Percentiles rank a stretch among this genome's conserved stretches.
Evolutionary conservation across 495 filamentous ascomycete genomes (phyloP).

Genomic region (Penicillium riverlandense): DNA sequence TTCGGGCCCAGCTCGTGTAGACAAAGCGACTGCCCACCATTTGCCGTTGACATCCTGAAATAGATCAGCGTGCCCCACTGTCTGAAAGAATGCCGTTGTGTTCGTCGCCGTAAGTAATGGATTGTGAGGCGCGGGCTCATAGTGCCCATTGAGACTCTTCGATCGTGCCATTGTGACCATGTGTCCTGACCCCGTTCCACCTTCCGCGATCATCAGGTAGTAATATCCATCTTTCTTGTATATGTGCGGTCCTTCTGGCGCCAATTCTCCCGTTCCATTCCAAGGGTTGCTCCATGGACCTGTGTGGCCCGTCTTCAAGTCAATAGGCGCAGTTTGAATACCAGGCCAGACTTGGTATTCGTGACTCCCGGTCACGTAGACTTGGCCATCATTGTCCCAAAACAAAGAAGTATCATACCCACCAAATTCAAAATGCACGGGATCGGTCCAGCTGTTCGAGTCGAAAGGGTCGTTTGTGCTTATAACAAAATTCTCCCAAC

Average conservation of each 20-base stretch:
- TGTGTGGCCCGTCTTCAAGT: slow-evolving; percentile 36
- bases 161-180: slow-evolving; percentile 48
- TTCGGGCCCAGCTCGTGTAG: slow-evolving; percentile 25
- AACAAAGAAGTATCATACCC: slow-evolving; percentile 19
- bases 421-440: slow-evolving; percentile 19
- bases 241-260: slow-evolving; percentile 53
- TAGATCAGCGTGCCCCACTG: slow-evolving; percentile 28
- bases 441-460: slow-evolving; percentile 19
- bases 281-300: slow-evolving; percentile 31
- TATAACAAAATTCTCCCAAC: slow-evolving; percentile 16
- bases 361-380: slow-evolving; percentile 13
- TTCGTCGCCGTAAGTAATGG: slow-evolving; percentile 49
- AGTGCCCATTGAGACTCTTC: slow-evolving; percentile 43
- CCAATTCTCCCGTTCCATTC: slow-evolving; percentile 41
- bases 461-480: slow-evolving; percentile 10
- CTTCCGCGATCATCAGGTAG: slow-evolving; percentile 58
- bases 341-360: slow-evolving; percentile 1
- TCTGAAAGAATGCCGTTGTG: slow-evolving; percentile 30
- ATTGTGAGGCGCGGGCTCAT: slow-evolving; percentile 43
- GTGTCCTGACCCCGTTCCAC: slow-evolving; percentile 49
- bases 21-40: slow-evolving; percentile 49
- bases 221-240: slow-evolving; percentile 57
- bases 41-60: slow-evolving; percentile 40
- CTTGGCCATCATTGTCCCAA: slow-evolving; percentile 16
- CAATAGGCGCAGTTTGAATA: slow-evolving; percentile 24